Base-by-base conservation (phyloP, 2,329 filamentous ascomycete genomes). In the Periglandula ipomoeae region DNA sequence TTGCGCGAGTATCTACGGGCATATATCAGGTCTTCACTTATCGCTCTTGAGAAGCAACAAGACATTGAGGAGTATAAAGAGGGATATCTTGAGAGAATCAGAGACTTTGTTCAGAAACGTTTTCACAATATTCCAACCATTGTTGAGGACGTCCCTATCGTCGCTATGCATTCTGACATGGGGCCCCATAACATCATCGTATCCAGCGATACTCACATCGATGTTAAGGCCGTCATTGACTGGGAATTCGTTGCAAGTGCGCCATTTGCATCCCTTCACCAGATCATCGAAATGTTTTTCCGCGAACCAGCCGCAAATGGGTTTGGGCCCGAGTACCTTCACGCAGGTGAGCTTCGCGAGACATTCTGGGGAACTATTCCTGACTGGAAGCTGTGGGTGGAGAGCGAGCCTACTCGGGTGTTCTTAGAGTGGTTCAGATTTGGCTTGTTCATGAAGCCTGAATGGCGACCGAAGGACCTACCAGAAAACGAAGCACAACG, bases 1-100 rank as follows among this genome's bases (percentile, higher is more conserved):
- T 49, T 57, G 6, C 53, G 53, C 34, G 53, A 52, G 27, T 57
- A 49, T 27, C 53, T 57, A 24, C 43, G 34, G 46, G 52, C 48
- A 20, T 45, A 51, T 35, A 46, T 56, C 41, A 13, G 44, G 45
- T 48, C 38, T 19, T 35, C 48, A 11, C 22, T 55, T 23, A 15
- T 46, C 44, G 49, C 38, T 8, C 41, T 56, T 11, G 50, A 45
- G 20, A 53, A 51, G 38, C 46, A 51, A 27, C 24, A 50, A 32
- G 53, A 50, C 38, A 50, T 52, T 17, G 46, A 49, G 17, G 44
- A 51, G 11, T 54, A 51, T 38, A 54, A 54, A 32, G 46, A 47
- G 6, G 13, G 34, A 34, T 53, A 49, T 35, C 34, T 53, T 22
- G 49, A n/a, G 19, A 23, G 24, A 22, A 53, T 55, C 47, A 30